Percentiles rank a stretch among this genome's conserved stretches.
Conservation (phyloP, 2,329 filamentous ascomycete species). For the Daldinia sp. region DNA sequence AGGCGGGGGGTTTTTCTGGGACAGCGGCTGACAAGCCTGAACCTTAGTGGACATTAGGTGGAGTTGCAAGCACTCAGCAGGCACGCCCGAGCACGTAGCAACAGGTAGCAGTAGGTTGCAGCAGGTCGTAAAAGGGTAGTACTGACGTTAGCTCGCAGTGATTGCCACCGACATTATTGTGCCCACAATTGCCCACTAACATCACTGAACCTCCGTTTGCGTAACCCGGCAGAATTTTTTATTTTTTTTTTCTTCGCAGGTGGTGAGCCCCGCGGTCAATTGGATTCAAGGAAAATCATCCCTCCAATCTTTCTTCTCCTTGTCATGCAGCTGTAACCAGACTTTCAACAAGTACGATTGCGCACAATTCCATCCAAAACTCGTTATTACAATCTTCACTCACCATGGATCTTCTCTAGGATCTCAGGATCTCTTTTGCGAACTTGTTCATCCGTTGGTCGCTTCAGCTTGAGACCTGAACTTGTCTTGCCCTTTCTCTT, state of each 20-base stretch:
- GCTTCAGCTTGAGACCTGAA: conserved; percentile 28
- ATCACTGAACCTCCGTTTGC: conserved; percentile 30
- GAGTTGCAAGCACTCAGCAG: conserved; percentile 9
- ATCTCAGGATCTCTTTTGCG: conserved; percentile 20
- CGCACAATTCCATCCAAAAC: conserved; percentile 34
- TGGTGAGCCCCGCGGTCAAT: conserved; percentile 38
- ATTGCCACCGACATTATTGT: conserved; percentile 6
- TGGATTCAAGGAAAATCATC: conserved; percentile 27
- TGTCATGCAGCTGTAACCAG: conserved; percentile 33
- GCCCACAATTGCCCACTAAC: conserved; percentile 8
- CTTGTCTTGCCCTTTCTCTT: conserved; percentile 27
- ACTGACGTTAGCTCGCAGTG: conserved; percentile 26
- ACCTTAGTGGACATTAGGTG: conserved; percentile 34
- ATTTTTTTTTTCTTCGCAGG: conserved; percentile 21
- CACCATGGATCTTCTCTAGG: conserved; percentile 41
- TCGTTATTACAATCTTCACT: conserved; percentile 23
- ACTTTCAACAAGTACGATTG: conserved; percentile 32
- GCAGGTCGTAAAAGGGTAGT: conserved; percentile 5
- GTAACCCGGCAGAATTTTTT: conserved; percentile 35
- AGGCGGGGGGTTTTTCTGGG: conserved; percentile 30
- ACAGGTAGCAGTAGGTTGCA: conserved; percentile 5
- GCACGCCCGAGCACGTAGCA: background rate
- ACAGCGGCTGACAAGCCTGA: conserved; percentile 38
- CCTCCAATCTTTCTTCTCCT: conserved; percentile 34
- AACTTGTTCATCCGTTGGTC: conserved; percentile 10